Evolutionary conservation across 257 asterid species (phyloP).

Genomic region (Forsythia suspensa): DNA sequence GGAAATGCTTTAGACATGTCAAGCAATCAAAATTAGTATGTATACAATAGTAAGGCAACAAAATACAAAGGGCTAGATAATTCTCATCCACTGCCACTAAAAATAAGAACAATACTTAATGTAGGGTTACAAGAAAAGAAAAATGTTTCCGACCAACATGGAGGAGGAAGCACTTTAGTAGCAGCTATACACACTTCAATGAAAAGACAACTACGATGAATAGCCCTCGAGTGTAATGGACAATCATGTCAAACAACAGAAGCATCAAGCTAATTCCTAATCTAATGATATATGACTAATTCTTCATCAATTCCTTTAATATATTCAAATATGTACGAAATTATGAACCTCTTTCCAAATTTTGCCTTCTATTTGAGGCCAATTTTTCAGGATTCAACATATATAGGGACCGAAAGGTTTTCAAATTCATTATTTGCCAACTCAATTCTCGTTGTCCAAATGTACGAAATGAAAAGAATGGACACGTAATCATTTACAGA

Average conservation of each 20-base stretch:
- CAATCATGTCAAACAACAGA: slow-evolving; percentile 5
- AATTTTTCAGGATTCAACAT: background rate
- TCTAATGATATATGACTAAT: background rate
- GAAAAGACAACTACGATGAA: background rate
- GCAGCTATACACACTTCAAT: background rate
- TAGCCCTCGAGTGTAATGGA: background rate
- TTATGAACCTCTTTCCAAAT: background rate
- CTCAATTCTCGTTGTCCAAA: background rate
- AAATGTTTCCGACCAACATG: background rate
- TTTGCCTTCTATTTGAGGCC: background rate
- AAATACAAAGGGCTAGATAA: background rate
- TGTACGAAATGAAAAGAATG: slow-evolving; percentile 9
- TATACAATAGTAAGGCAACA: background rate
- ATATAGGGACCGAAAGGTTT: background rate
- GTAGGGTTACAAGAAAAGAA: background rate
- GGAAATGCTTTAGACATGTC: background rate
- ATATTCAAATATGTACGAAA: background rate
- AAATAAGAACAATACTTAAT: background rate
- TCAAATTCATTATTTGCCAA: background rate
- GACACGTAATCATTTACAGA: slow-evolving; percentile 3
- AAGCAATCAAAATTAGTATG: background rate
- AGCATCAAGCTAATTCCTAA: slow-evolving; percentile 12
- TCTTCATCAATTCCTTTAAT: background rate
- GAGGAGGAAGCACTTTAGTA: background rate
- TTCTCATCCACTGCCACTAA: background rate